Evolutionary conservation across 2,329 filamentous ascomycete genomes (phyloP).

Genomic region (Hirsutella minnesotensis): DNA sequence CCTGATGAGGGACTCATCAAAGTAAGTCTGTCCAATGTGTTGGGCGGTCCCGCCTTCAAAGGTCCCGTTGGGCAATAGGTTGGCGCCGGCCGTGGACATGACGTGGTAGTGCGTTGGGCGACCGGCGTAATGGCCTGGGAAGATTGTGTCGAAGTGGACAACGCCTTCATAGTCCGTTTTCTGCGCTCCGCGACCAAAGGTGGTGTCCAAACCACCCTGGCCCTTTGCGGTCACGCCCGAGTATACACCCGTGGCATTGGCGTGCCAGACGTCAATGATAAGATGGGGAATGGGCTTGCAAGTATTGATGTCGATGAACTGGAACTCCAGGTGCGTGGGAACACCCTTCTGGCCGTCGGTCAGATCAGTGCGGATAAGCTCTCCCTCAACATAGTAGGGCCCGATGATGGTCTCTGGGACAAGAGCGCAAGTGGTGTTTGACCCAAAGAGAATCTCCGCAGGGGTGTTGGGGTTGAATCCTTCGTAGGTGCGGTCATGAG

Average conservation of each 20-base stretch:
- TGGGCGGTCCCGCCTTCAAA: constrained; percentile 35
- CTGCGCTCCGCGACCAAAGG: constrained; percentile 28
- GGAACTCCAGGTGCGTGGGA: constrained; percentile 27
- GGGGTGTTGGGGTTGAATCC: constrained; percentile 5
- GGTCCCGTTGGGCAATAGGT: constrained; percentile 35
- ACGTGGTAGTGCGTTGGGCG: constrained; percentile 30
- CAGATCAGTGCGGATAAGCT: constrained; percentile 25
- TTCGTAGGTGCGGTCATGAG: constrained; percentile 3
- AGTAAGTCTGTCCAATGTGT: constrained; percentile 50
- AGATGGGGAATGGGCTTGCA: constrained; percentile 26
- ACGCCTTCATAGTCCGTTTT: constrained; percentile 26
- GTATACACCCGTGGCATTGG: constrained; percentile 33
- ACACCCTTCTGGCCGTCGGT: constrained; percentile 27
- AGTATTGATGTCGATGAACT: constrained; percentile 29
- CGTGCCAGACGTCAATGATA: constrained; percentile 32
- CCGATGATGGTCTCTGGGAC: constrained; percentile 8
- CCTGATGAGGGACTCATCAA: constrained; percentile 37
- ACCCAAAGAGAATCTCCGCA: constrained; percentile 3
- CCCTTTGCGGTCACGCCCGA: constrained; percentile 23
- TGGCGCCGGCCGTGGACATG: constrained; percentile 15
- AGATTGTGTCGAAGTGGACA: constrained; percentile 27
- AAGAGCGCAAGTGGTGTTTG: constrained; percentile 7
- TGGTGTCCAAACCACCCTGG: constrained; percentile 23
- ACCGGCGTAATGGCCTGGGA: constrained; percentile 30
- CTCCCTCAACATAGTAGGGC: constrained; percentile 20